Base-by-base conservation (phyloP, 192 early-diverging fungal genomes). In the Umbelopsis ramanniana region DNA sequence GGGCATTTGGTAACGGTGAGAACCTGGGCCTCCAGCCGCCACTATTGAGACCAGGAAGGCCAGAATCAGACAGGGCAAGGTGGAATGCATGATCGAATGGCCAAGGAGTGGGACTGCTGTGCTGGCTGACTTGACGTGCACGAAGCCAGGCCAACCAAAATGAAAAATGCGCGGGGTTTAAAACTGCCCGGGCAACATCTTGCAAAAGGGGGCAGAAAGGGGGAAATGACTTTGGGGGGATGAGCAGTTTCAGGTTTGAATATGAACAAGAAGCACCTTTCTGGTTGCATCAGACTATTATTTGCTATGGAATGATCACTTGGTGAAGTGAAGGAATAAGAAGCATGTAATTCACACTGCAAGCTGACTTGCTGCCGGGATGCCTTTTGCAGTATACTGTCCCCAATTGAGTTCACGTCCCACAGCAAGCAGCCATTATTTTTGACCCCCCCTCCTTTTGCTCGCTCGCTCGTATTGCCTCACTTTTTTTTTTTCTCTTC, bases 1-100 rank as follows among this genome's bases (percentile, higher is more conserved):
- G 33, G 48, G 57, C 22, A 57, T 35, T 6, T 79, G 60, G n/a
- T 68, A 79, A 1, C 73, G 55, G 24, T 77, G 71, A 21, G 48
- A 72, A 35, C 76, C 76, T 66, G 67, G 71, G 7, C 71, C 76
- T 21, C 63, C 66, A 38, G 48, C 33, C 6, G 47, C 71, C 5
- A 66, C 57, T 19, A 37, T 22, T n/a, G 33, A 22, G 11, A 63
- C 33, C 7, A 63, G 26, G 26, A 19, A 63, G 12, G 57, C 57
- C 26, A 63, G 12, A 17, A 63, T 29, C 3, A 63, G 57, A 3
- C 3, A 29, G 15, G 57, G 12, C 33, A 63, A 11, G 26, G 37
- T 29, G 37, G 57, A 37, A 37, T 63, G 57, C 57, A 63, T 63
- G 26, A 14, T 63, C 19, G 33, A 35, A 14, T 9, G 48, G 15